phyloP scores from a whole-genome alignment of 2,329 filamentous ascomycete genomes.

The Colletotrichum filicis region DNA sequence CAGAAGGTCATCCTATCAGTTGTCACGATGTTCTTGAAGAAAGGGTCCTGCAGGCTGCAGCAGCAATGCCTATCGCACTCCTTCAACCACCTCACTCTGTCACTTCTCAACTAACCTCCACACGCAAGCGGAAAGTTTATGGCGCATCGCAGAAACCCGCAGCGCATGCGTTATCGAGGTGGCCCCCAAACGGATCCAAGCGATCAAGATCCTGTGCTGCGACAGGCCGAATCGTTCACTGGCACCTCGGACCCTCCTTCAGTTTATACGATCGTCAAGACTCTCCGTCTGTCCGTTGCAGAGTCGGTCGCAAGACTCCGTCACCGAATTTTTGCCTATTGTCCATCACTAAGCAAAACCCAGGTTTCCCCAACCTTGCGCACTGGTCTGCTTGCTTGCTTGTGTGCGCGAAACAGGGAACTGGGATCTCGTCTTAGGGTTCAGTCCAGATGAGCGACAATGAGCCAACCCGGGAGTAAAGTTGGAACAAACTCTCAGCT shows the following conservation, averaged over 20 bases:
- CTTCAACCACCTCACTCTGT: conserved; percentile 15
- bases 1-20: conserved; percentile 25
- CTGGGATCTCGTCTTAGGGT: conserved; percentile 21
- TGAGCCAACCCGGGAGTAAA: neutral
- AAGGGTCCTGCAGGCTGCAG: conserved; percentile 5
- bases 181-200: conserved; percentile 15
- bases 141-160: conserved; percentile 30
- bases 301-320: conserved; percentile 11
- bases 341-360: neutral
- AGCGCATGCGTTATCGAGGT: conserved; percentile 26
- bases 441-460: neutral
- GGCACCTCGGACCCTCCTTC: conserved; percentile 12
- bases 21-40: conserved; percentile 5
- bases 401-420: conserved; percentile 21
- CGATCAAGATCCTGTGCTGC: conserved; percentile 28
- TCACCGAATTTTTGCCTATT: neutral
- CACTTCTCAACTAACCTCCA: conserved; percentile 29
- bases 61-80: conserved; percentile 3
- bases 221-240: conserved; percentile 15
- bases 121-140: conserved; percentile 30
- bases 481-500: neutral
- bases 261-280: neutral
- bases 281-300: conserved; percentile 25
- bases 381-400: neutral
- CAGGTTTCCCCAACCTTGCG: neutral